phyloP scores from a whole-genome alignment of 345 rosid genomes.

The Angophora floribunda region DNA sequence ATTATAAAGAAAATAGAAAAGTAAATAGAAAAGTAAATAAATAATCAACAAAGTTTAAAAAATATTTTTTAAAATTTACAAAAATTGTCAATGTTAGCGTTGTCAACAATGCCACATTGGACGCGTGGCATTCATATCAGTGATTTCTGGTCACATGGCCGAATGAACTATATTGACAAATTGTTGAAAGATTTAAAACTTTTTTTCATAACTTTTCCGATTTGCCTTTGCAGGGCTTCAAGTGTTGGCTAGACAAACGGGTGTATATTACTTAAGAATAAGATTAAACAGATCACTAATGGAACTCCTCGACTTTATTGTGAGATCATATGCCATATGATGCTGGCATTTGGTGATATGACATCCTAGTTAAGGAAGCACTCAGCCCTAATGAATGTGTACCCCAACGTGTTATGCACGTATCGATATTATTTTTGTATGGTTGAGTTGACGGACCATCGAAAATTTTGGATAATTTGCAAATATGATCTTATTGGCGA shows the following conservation, averaged over 20 bases:
- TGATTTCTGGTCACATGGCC: too few species aligned
- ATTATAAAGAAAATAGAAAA: too few species aligned
- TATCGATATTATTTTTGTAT: background rate
- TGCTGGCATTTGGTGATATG: background rate
- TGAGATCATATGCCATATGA: too few species aligned
- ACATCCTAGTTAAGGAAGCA: background rate
- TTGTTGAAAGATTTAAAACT: too few species aligned
- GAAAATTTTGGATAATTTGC: background rate
- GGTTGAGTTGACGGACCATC: background rate
- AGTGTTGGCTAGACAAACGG: background rate
- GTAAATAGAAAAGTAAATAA: rapidly evolving
- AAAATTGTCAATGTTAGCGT: too few species aligned
- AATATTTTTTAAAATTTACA: too few species aligned
- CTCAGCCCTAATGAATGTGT: background rate
- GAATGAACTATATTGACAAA: background rate
- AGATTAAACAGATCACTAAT: background rate
- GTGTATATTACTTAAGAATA: background rate
- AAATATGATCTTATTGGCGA: background rate
- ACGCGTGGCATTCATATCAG: rapidly evolving
- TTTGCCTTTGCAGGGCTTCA: background rate
- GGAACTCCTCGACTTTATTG: background rate
- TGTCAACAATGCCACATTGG: background rate
- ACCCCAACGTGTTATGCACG: background rate
- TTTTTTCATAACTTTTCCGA: too few species aligned
- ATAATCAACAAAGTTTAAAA: background rate